Evolutionary conservation across 2,329 filamentous ascomycete genomes (phyloP).

Genomic region (Aspergillus amoenus): DNA sequence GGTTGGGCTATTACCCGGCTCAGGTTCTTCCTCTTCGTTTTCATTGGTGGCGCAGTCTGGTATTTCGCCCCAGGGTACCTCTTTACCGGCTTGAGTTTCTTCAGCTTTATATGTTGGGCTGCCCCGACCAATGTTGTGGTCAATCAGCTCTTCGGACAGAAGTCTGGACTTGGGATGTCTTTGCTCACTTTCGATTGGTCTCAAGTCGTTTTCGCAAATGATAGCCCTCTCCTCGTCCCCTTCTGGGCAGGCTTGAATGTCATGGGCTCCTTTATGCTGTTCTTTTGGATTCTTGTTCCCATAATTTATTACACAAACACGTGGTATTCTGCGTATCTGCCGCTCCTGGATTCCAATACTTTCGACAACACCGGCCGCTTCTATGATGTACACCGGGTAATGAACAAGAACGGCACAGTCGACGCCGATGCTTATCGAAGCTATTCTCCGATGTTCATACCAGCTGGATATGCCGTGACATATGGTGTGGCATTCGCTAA

Average conservation of each 20-base stretch:
- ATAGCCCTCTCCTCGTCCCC: slow-evolving; percentile 67
- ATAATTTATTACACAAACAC: slow-evolving; percentile 55
- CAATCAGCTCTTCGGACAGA: slow-evolving; percentile 71
- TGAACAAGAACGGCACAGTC: slow-evolving; percentile 56
- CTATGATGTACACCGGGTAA: slow-evolving; percentile 63
- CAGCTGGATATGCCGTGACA: slow-evolving; percentile 55
- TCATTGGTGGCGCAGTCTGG: slow-evolving; percentile 33
- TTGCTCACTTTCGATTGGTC: slow-evolving; percentile 76
- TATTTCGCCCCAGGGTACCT: slow-evolving; percentile 60
- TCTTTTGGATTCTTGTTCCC: slow-evolving; percentile 46
- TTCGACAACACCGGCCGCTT: slow-evolving; percentile 63
- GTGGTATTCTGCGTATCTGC: slow-evolving; percentile 58
- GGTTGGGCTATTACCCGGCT: slow-evolving; percentile 43
- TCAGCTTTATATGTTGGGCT: slow-evolving; percentile 71
- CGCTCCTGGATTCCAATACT: slow-evolving; percentile 59
- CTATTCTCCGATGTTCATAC: slow-evolving; percentile 66
- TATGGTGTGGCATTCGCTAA: slow-evolving; percentile 69
- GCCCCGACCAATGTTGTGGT: slow-evolving; percentile 65
- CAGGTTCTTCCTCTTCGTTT: slow-evolving; percentile 38
- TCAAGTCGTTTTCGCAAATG: slow-evolving; percentile 66
- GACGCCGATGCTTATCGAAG: slow-evolving; percentile 60
- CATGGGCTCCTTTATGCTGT: slow-evolving; percentile 44
- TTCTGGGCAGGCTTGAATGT: slow-evolving; percentile 48
- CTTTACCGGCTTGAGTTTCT: slow-evolving; percentile 67
- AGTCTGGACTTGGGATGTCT: slow-evolving; percentile 65